These are phyloP conservation scores for Testicularia cyperi DNA, from an alignment of 1,284 basidiomycete genomes.

Conservation along the genomic window DNA sequence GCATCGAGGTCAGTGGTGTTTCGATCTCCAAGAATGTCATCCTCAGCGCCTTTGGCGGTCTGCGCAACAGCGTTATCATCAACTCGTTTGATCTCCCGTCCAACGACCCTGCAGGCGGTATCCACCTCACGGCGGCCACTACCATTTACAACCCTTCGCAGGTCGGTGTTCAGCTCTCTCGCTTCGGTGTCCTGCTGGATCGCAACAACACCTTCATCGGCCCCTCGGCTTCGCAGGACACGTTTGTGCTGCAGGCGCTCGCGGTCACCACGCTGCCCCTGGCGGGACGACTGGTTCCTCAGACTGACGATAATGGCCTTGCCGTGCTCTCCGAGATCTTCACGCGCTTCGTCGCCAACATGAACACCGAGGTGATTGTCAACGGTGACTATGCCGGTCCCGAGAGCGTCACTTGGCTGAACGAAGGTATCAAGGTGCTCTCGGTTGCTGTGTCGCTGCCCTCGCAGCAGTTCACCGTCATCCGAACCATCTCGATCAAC, in stretches of 20 bases:
- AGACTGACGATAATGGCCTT: conserved; percentile 66
- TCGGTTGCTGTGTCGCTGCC: conserved; percentile 69
- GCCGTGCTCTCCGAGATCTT: conserved; percentile 70
- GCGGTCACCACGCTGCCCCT: conserved; percentile 67
- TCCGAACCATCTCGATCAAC: conserved; percentile 70
- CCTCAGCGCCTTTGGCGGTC: conserved; percentile 72
- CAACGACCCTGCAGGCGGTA: conserved; percentile 75
- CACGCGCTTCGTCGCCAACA: conserved; percentile 73
- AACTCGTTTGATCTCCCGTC: conserved; percentile 72
- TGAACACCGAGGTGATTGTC: conserved; percentile 69
- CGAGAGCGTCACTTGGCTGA: conserved; percentile 70
- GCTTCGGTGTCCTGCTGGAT: conserved; percentile 69
- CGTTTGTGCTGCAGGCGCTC: conserved; percentile 67
- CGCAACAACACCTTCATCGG: conserved; percentile 68
- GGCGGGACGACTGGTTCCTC: conserved; percentile 70
- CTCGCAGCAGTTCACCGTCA: conserved; percentile 70
- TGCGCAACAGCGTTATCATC: conserved; percentile 70
- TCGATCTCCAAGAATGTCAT: conserved; percentile 68
- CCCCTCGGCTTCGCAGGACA: conserved; percentile 64
- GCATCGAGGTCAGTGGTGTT: conserved; percentile 66
- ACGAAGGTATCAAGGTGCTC: conserved; percentile 73
- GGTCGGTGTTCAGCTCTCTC: conserved; percentile 71
- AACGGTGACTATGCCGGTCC: conserved; percentile 70
- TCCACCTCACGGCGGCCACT: conserved; percentile 70
- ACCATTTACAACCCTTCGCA: conserved; percentile 73